Conservation (phyloP, 176 grass and related monocot genomes). For the Oryza brachyantha region DNA sequence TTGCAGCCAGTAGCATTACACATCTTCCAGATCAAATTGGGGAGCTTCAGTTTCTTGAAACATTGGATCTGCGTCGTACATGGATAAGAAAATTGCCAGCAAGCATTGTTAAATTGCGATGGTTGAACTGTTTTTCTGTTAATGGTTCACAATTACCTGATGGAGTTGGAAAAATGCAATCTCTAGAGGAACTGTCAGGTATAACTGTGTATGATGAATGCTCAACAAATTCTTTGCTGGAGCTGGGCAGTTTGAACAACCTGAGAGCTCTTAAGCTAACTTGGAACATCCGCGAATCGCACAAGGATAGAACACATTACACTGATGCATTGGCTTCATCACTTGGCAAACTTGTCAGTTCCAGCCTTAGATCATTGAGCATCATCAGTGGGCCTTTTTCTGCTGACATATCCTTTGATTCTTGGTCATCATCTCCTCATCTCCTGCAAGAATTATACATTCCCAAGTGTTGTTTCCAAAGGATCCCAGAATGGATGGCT, state of each 20-base stretch:
- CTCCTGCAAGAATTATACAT: background rate
- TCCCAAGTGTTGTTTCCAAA: background rate
- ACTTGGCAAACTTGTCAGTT: background rate
- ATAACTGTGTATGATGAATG: background rate
- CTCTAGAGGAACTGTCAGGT: slow-evolving; percentile 1
- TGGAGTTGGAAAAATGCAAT: background rate
- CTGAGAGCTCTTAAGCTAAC: background rate
- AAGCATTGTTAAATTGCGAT: background rate
- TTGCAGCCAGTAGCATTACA: background rate
- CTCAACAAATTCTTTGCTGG: background rate
- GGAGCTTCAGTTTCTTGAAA: slow-evolving; percentile 20
- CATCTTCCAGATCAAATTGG: slow-evolving; percentile 26
- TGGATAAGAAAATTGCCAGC: background rate
- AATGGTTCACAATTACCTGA: background rate
- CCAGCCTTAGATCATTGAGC: background rate
- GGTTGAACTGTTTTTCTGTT: background rate
- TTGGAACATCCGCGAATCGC: background rate
- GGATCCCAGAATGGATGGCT: slow-evolving; percentile 14
- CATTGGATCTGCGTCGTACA: background rate
- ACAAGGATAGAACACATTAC: background rate
- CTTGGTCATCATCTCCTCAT: background rate
- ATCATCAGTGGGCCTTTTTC: background rate
- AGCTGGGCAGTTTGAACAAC: slow-evolving; percentile 3
- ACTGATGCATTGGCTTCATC: background rate
- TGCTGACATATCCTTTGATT: background rate